These are phyloP conservation scores for Leccinum subrobustum DNA, from an alignment of 1,284 basidiomycete genomes.

Conservation along the genomic window DNA sequence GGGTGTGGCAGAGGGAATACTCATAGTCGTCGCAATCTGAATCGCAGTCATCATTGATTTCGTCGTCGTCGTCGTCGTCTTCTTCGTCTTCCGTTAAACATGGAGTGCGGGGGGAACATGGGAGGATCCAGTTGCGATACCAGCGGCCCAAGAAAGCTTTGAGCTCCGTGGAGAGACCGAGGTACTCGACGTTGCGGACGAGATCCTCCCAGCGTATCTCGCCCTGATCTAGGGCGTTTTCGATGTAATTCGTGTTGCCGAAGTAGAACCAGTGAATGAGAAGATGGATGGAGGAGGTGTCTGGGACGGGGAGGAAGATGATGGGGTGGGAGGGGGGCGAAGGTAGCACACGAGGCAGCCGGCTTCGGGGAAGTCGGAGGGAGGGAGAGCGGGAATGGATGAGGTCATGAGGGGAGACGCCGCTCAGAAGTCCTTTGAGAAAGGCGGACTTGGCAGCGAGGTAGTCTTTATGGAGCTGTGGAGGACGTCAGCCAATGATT, in stretches of 20 bases:
- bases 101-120: constrained; percentile 19
- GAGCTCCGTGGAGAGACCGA: constrained; percentile 66
- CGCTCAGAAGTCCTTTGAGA: constrained; percentile 64
- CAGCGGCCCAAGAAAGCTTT: constrained; percentile 66
- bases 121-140: constrained; percentile 56
- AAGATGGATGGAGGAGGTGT: constrained; percentile 67
- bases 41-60: constrained; percentile 17
- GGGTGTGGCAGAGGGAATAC: constrained; percentile 18
- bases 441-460: constrained; percentile 72
- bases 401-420: constrained; percentile 59
- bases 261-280: constrained; percentile 81
- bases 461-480: constrained; percentile 69
- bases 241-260: constrained; percentile 58
- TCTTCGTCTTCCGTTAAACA: constrained; percentile 20
- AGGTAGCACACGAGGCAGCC: constrained; percentile 63
- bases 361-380: constrained; percentile 44
- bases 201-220: constrained; percentile 72
- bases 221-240: constrained; percentile 57
- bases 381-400: constrained; percentile 30
- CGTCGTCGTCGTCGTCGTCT: constrained; percentile 8
- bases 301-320: constrained; percentile 74
- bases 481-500: not conserved
- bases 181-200: constrained; percentile 79
- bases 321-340: constrained; percentile 61
- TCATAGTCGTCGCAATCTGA: constrained; percentile 26